Percentiles rank a stretch among this genome's conserved stretches.
phyloP scores from a whole-genome alignment of 108 stramenopile species.

The Skeletonema costatum region DNA sequence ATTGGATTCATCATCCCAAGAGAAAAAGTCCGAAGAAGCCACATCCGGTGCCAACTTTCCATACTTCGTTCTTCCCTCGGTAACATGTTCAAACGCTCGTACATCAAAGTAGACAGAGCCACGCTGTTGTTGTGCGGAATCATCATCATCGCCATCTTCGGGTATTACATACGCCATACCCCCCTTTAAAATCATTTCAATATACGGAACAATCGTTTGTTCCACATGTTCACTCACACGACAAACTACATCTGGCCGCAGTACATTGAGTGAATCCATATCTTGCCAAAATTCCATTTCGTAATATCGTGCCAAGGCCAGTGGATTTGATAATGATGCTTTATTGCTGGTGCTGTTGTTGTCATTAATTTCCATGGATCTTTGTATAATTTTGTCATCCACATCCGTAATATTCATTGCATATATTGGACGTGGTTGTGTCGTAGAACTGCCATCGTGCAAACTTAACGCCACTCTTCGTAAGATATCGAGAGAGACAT shows the following conservation, averaged over 20 bases:
- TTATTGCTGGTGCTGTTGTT: constrained; percentile 32
- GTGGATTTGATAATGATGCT: constrained; percentile 56
- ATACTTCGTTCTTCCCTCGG: constrained; percentile 68
- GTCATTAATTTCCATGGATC: constrained; percentile 29
- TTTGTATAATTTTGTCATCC: constrained; percentile 96
- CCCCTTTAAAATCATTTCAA: constrained; percentile 69
- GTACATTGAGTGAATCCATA: constrained; percentile 67
- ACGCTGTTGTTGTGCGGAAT: background rate
- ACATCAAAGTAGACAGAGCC: constrained; percentile 96
- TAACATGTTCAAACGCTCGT: constrained; percentile 65
- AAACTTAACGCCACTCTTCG: constrained; percentile 77
- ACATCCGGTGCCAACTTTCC: constrained; percentile 89
- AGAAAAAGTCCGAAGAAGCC: constrained; percentile 63
- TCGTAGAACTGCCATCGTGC: constrained; percentile 35
- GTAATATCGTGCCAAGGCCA: constrained; percentile 63
- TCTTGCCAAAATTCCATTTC: constrained; percentile 83
- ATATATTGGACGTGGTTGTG: constrained; percentile 56
- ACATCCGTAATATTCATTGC: constrained; percentile 97
- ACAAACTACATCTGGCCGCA: constrained; percentile 87
- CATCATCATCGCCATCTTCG: constrained; percentile 24
- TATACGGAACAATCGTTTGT: constrained; percentile 84
- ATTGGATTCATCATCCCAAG: constrained; percentile 35
- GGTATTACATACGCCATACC: constrained; percentile 87
- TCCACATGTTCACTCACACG: constrained; percentile 93
- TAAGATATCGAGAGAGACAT: constrained; percentile 93